Evolutionary conservation across 1,139 yeast species (phyloP).

Genomic region (Torulaspora pretoriensis): DNA sequence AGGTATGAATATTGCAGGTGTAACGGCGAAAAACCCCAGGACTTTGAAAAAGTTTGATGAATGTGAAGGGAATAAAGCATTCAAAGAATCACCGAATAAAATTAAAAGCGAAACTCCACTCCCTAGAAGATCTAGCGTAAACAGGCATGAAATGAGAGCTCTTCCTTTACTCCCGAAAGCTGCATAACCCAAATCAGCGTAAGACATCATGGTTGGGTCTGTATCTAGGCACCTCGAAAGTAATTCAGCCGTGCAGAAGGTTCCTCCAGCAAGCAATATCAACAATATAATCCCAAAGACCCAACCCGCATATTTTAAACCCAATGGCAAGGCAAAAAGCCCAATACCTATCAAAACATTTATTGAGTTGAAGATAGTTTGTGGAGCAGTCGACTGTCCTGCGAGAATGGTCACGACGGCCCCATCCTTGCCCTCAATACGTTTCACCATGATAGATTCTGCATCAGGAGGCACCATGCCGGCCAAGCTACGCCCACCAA

Average conservation of each 20-base stretch:
- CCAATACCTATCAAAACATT: slow-evolving; percentile 87
- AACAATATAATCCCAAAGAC: slow-evolving; percentile 56
- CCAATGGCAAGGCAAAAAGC: slow-evolving; percentile 76
- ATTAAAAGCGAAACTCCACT: slow-evolving; percentile 74
- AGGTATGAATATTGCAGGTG: slow-evolving; percentile 65
- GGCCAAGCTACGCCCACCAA: slow-evolving; percentile 23
- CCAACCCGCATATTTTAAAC: slow-evolving; percentile 79
- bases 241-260: slow-evolving; percentile 66
- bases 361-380: slow-evolving; percentile 81
- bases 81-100: slow-evolving; percentile 79
- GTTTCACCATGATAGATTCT: slow-evolving; percentile 50
- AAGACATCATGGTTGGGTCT: slow-evolving; percentile 74
- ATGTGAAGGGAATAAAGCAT: slow-evolving; percentile 56
- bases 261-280: slow-evolving; percentile 53
- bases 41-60: slow-evolving; percentile 52
- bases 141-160: slow-evolving; percentile 61
- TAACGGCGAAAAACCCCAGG: slow-evolving; percentile 53
- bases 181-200: slow-evolving; percentile 81
- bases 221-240: slow-evolving; percentile 65
- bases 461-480: slow-evolving; percentile 27
- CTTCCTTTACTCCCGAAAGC: slow-evolving; percentile 63
- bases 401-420: slow-evolving; percentile 68
- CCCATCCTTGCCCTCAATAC: slow-evolving; percentile 70
- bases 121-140: slow-evolving; percentile 73
- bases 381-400: slow-evolving; percentile 84